phyloP scores from a whole-genome alignment of 23 red algal species.

The Chondrus crispus region DNA sequence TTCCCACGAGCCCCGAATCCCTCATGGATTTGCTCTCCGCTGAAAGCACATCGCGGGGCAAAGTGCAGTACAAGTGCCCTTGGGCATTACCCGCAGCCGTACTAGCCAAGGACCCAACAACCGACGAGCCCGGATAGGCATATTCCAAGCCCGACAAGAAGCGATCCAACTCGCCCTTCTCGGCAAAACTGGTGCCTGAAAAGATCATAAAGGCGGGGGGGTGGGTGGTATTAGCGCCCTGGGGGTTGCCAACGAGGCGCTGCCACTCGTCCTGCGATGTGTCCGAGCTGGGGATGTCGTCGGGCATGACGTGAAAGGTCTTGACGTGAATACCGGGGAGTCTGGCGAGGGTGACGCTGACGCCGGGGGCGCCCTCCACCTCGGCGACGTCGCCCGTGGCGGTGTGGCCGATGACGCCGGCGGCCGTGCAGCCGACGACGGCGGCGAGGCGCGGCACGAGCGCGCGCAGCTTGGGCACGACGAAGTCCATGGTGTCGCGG shows the following conservation, averaged over 20 bases:
- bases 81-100: slow-evolving; percentile 31
- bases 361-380: slow-evolving; percentile 22
- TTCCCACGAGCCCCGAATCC: slow-evolving; percentile 64
- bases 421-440: slow-evolving; percentile 66
- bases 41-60: slow-evolving; percentile 61
- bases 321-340: slow-evolving; percentile 35
- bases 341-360: slow-evolving; percentile 52
- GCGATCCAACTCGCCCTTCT: slow-evolving; percentile 47
- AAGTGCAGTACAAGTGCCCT: slow-evolving; percentile 68
- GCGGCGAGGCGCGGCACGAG: slow-evolving; percentile 46
- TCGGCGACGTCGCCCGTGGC: slow-evolving; percentile 35
- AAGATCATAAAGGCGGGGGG: slow-evolving; percentile 59
- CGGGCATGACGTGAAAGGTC: slow-evolving; percentile 64
- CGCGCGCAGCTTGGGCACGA: slow-evolving; percentile 58
- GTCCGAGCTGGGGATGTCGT: slow-evolving; percentile 65
- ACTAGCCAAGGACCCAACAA: slow-evolving; percentile 37
- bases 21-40: slow-evolving; percentile 16
- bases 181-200: slow-evolving; percentile 46
- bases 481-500: slow-evolving; percentile 44
- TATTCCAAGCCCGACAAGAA: slow-evolving; percentile 61
- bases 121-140: slow-evolving; percentile 50
- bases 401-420: slow-evolving; percentile 52
- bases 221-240: neutral
- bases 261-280: slow-evolving; percentile 44
- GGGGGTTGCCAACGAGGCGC: slow-evolving; percentile 43